Evolutionary conservation across 2,329 filamentous ascomycete genomes (phyloP).

Genomic region (Monilinia fructigena): DNA sequence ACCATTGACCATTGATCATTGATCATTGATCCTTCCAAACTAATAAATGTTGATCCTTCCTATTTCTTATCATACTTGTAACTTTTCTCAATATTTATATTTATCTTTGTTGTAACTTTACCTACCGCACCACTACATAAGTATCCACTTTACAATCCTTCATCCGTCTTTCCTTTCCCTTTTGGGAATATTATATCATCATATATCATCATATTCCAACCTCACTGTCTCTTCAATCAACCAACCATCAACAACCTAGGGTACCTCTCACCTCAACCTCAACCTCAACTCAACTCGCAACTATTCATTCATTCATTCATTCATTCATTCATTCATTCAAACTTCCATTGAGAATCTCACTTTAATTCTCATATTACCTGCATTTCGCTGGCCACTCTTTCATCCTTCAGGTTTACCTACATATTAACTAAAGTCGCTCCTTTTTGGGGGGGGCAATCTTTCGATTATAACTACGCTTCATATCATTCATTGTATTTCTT

Average conservation of each 20-base stretch:
- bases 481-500: neutral
- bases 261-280: neutral
- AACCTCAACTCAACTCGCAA: neutral
- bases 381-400: neutral
- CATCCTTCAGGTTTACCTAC: neutral
- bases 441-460: constrained; percentile 2
- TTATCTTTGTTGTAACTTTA: too few relatives aligned
- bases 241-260: too few relatives aligned
- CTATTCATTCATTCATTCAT: neutral
- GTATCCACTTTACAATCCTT: neutral
- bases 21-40: neutral
- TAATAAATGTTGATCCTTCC: too few relatives aligned
- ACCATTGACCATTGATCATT: too few relatives aligned
- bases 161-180: neutral
- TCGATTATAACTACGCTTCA: neutral
- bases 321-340: neutral
- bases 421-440: constrained; percentile 7
- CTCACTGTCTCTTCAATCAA: neutral
- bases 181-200: neutral
- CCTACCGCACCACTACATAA: too few relatives aligned
- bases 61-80: neutral
- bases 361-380: neutral
- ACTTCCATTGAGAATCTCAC: neutral
- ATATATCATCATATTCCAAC: neutral
- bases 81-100: too few relatives aligned